Conservation (phyloP, 805 yeast genomes). For the Scheffersomyces ergatensis region DNA sequence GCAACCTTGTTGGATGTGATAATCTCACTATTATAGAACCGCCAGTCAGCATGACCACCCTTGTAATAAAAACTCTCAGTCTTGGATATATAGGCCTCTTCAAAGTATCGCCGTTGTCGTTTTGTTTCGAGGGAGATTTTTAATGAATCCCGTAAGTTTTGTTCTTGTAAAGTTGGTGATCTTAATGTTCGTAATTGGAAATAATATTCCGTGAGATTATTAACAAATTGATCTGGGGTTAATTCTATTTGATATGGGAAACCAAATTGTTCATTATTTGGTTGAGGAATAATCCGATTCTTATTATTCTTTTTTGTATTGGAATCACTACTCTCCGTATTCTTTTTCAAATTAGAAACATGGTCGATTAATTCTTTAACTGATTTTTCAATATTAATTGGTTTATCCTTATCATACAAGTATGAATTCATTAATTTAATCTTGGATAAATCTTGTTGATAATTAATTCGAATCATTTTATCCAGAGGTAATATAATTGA, state of each 20-base stretch:
- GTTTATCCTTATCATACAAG: too few relatives aligned
- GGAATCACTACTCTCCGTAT: background rate
- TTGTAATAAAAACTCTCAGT: conserved; percentile 25
- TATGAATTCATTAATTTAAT: too few relatives aligned
- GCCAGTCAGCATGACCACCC: conserved; percentile 59
- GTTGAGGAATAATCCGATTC: background rate
- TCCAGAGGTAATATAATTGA: conserved; percentile 24
- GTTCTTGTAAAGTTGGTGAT: background rate
- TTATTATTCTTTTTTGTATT: background rate
- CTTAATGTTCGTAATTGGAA: background rate
- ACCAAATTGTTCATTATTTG: background rate
- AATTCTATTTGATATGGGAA: background rate
- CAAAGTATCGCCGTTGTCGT: background rate
- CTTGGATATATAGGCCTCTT: background rate
- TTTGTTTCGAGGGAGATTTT: background rate
- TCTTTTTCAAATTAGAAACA: background rate
- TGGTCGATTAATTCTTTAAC: too few relatives aligned
- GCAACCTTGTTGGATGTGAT: conserved; percentile 28
- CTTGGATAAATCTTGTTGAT: background rate
- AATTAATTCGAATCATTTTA: conserved; percentile 9
- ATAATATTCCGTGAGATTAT: background rate
- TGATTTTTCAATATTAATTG: too few relatives aligned
- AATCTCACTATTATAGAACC: conserved; percentile 58
- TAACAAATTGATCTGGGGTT: background rate
- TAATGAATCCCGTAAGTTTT: too few relatives aligned